A percentile compares a stretch with the other conserved stretches of the same genome.
Conservation (phyloP, 2,329 filamentous ascomycete species). For the Onygenales sp. region DNA sequence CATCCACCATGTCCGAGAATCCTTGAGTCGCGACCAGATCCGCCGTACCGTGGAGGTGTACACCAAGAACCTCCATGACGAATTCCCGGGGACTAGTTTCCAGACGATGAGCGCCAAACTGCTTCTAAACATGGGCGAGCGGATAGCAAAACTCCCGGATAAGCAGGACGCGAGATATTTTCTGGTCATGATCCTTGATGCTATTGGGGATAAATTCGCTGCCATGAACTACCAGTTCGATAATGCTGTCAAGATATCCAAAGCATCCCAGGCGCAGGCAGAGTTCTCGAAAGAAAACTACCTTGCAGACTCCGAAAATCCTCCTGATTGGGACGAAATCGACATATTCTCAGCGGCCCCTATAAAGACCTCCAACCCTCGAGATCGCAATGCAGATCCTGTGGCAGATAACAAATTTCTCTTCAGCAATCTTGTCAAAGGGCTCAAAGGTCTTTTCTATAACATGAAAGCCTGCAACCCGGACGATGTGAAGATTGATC, state of each 20-base stretch:
- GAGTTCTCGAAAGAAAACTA: constrained; percentile 67
- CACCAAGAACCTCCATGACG: constrained; percentile 89
- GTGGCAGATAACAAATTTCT: constrained; percentile 96
- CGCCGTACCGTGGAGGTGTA: constrained; percentile 94
- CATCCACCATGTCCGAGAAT: constrained; percentile 91
- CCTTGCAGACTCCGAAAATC: constrained; percentile 68
- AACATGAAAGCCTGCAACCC: constrained; percentile 87
- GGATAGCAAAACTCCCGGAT: constrained; percentile 85
- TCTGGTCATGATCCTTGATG: constrained; percentile 92
- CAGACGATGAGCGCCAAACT: constrained; percentile 99
- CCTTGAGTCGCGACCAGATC: constrained; percentile 82
- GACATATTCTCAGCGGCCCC: constrained; percentile 95
- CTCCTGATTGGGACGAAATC: constrained; percentile 93
- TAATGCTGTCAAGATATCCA: constrained; percentile 89
- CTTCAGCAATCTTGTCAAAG: constrained; percentile 93
- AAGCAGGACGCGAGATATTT: constrained; percentile 94
- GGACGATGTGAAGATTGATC: constrained; percentile 57
- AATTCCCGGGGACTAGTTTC: constrained; percentile 94
- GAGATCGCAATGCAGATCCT: constrained; percentile 80
- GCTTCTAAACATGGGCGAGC: constrained; percentile 94
- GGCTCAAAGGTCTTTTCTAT: constrained; percentile 92
- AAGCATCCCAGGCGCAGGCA: constrained; percentile 58
- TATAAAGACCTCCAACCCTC: constrained; percentile 87
- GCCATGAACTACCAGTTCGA: constrained; percentile 95
- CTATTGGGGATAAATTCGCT: constrained; percentile 96